Evolutionary conservation across 1,284 basidiomycete species (phyloP), one percentile per base, ranked within the genome.

Genomic region (Phellinidium pouzarii): DNA sequence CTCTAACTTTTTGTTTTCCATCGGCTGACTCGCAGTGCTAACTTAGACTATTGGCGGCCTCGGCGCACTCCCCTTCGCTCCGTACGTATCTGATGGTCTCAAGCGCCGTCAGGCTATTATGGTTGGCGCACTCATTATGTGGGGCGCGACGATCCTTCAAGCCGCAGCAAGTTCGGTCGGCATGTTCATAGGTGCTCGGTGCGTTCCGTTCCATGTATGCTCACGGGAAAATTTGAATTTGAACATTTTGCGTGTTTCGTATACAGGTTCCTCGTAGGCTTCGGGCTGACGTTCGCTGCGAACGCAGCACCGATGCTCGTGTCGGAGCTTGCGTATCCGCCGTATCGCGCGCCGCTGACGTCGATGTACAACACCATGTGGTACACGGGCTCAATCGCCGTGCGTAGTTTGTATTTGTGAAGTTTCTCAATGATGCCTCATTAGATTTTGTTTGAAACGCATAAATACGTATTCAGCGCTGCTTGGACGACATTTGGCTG

Each of bases 171-270:
- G 80, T 56, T 85, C 79, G 52, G 76, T 88, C 19, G 77, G 78
- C 60, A 88, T 89, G 84, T 91, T 91, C 71, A 86, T 91, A 60
- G 84, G 82, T 56, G 80, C 85, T 64, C 78, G 84, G 76, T 78
- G 59, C 37, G 69, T 67, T 19, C 11, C 46, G 31, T 40, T 31
- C 1, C n/a, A 25, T 34, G 14, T 14, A 34, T 14, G 31, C 14
- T 34, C 31, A 34, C 9, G 11, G 9, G 29, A 34, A 43, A 38
- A 19, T 27, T 40, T 20, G 29, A 44, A 19, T 22, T 19, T 17
- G 29, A 22, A 23, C 12, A 26, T 40, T 14, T 38, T 44, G 8
- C 19, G 11, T 12, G 19, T 43, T 19, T 61, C 45, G 42, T 48
- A 58, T 20, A 23, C 37, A 78, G 77, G 59, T 86, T 85, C 72